Evolutionary conservation across 352 stramenopile genomes (phyloP), one percentile per base, ranked within the genome.

Genomic region (Globisporangium middletonii): DNA sequence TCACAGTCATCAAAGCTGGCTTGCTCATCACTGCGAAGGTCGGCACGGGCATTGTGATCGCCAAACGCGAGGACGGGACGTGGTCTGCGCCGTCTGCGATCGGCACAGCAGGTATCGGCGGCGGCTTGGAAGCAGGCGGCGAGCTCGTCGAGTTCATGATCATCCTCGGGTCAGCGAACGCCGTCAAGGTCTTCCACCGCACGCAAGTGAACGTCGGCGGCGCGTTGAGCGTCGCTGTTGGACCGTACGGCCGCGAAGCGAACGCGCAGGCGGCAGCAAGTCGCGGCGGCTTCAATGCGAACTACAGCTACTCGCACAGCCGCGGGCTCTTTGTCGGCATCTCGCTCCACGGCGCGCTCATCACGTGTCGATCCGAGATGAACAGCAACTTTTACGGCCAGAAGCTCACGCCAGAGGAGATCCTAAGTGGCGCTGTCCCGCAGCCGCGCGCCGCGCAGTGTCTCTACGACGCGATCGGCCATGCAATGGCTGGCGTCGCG

Each of bases 341-440:
- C 52, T 97, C 88, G 0, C 71, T 98, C 41, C 89, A 97, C 62
- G 94, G 94, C n/a, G 89, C 90, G 28, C 69, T 98, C 9, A 89
- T 98, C 60, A 86, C 85, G 15, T 88, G 83, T 27, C 77, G 95
- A 5, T 72, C 90, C n/a, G 77, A 97, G 37, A 89, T 97, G 50
- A 98, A 98, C 72, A 92, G 91, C 69, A 97, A 96, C 43, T 98
- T 98, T 69, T 98, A 98, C 68, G 92, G 92, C 26, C 73, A 86
- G 55, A 75, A 94, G 52, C 59, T 91, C 12, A 88, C 79, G n/a
- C 79, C 85, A 0, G 73, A 87, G 37, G 76, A 87, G 51, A 92
- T 95, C 57, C 61, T 95, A 53, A 81, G 57, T 26, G 86, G 86
- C 13, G 50, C 61, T 1, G 68, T 92, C 18, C 62, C 68, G 11